Evolutionary conservation across 1,284 basidiomycete species (phyloP), one percentile per base, ranked within the genome.

Genomic region (Tremellales sp.): DNA sequence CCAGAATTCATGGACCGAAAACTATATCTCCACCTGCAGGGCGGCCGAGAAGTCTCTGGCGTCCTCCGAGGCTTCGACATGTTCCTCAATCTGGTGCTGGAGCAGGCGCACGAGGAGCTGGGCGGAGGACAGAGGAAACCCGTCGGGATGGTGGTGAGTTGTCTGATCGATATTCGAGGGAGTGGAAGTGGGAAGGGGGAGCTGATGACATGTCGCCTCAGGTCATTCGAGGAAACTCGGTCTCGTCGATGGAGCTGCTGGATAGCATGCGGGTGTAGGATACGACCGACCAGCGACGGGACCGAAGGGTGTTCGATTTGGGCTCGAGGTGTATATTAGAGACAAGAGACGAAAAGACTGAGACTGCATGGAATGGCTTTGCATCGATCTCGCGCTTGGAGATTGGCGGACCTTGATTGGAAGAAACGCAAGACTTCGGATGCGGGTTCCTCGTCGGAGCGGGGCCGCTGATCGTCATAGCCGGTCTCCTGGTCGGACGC

Each of bases 1-100:
- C 49, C 50, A 58, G 68, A 97, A 87, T 98, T 95, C 71, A 97
- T 98, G 88, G 95, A 99, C 81, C 95, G 97, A 78, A 87, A 86
- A 61, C 77, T 97, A 60, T 92, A 91, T 73, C 79, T 98, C 65
- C 85, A 97, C 76, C 78, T 99, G 6, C 94, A 99, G 70, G 95
- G 93, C 45, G 91, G 91, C 48, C 85, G 95, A 63, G 91, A 89
- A 79, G 86, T 98, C 63, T 90, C 88, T 73, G 95, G 94, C 48
- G 85, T 84, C n/a, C 76, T 98, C 47, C 84, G 95, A 54, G 95
- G 95, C 31, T 98, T 94, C 74, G 95, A 98, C 78, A 86, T 99
- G 62, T 99, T 99, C 78, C 77, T 99, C 70, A 99, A 99, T 73
- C 80, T 99, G 34, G 94, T 98, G 51, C 83, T 99, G 67, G 94